Base-by-base conservation (phyloP, 306 rosid species). In the Casuarina cunninghamiana region DNA sequence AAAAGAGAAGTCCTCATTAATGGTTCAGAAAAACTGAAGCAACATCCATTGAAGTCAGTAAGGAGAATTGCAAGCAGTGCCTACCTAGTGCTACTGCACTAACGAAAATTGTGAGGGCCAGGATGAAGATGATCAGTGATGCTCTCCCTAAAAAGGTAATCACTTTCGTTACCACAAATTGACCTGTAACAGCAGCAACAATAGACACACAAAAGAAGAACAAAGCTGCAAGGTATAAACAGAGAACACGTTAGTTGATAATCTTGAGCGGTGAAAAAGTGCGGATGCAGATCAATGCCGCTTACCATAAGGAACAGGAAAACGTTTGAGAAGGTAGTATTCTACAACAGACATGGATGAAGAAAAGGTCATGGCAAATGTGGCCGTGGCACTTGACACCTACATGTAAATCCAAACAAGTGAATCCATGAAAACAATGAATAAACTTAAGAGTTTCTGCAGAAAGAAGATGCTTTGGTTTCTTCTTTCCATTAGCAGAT, bases 331-430 rank as follows among this genome's bases (percentile, higher is more conserved):
- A 26, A 95, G 86, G 79, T 91, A 92, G 82, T 95, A 95, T 85
- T 95, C 97, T 55, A 95, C 90, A 5, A 95, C 97, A 67, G 98
- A 95, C 97, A 95, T 95, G 17, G 98, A 95, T 7, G 98, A 89
- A 21, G 98, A 95, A 79, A 95, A 95, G 63, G 87, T 87, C 98
- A 92, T 95, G 62, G 97, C 97, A 65, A 95, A 92, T 5, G 97
- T 95, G 55, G 98, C 97, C 3, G 98, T 92, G 77, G 97, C 97
- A 15, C 97, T 95, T 55, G 98, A 90, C 53, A 95, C 97, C 98
- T 95, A 82, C 82, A 67, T 7, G 6, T 16, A 2, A 58, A 21
- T 10, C 65, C 26, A 58, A 58, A 58, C 65, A 58, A 58, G 65
- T 58, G 39, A 58, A 39, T 58, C 65, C 6, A 8, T 3, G 15